Evolutionary conservation across 2,329 filamentous ascomycete species (phyloP), one percentile per base, ranked within the genome.

Genomic region (Trichoderma polysporum): DNA sequence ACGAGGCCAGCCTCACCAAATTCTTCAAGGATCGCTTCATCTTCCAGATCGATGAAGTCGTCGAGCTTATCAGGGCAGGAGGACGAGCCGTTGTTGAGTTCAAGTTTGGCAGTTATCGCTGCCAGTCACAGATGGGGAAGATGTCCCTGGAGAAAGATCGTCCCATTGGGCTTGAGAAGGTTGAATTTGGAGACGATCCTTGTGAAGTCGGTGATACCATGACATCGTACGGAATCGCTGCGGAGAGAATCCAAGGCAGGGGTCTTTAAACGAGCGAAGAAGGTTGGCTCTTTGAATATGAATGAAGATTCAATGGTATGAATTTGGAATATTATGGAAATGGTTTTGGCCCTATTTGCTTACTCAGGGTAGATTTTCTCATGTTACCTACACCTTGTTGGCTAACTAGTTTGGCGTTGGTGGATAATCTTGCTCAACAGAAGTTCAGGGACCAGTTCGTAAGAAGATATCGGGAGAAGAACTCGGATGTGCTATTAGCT

Each of bases 101-200:
- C 70, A 78, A 81, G 12, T 88, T 88, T 69, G 84, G 83, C 0
- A 86, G 84, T 65, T 87, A 80, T 67, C 80, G 84, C 0, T 85
- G 82, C 74, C 85, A 88, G 78, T 79, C 84, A 0, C 80, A 85
- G 75, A 79, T 82, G 60, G 84, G 81, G 1, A 79, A 79, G 72
- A 78, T 78, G 73, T 73, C 78, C 0, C 71, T 81, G 29, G 76
- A 79, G 59, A 76, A 75, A 68, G 76, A 80, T 12, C 67, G 70
- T 1, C 78, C 78, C 0, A 56, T 37, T 1, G 77, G 78, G 0
- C 72, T 80, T 5, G 76, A 79, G 60, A 77, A 74, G 72, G 79
- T 78, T 1, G 78, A 79, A 70, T 80, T 76, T 70, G 78, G 77
- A 0, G 71, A 74, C 13, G 79, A 80, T 60, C 78, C 78, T 0